Conservation (phyloP, 495 filamentous ascomycete genomes). For the Daldinia grandis region DNA sequence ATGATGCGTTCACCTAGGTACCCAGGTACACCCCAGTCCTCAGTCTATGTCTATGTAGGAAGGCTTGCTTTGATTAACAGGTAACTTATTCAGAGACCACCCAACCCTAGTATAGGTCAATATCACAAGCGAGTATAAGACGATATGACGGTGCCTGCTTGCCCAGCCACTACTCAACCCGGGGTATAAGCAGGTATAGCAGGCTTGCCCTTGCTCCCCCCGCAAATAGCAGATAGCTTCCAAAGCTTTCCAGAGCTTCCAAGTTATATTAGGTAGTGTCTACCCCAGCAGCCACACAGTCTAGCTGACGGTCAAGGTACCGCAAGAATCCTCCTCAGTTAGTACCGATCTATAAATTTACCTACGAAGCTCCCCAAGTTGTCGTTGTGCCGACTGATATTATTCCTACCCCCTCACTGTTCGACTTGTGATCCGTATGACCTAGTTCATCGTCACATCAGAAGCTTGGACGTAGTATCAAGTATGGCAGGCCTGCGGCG, state of each 20-base stretch:
- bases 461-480: slow-evolving; percentile 2
- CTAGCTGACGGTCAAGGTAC: background rate
- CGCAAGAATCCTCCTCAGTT: background rate
- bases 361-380: background rate
- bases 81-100: background rate
- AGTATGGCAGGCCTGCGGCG: slow-evolving; percentile 30
- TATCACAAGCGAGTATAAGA: background rate
- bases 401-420: background rate
- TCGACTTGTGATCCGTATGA: background rate
- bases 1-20: background rate
- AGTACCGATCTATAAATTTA: slow-evolving; percentile 2
- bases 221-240: slow-evolving; percentile 15
- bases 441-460: background rate
- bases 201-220: slow-evolving; percentile 1
- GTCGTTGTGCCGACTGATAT: background rate
- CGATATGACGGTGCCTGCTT: slow-evolving; percentile 1
- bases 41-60: no score
- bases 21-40: background rate
- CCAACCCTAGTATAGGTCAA: slow-evolving; percentile 1
- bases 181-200: slow-evolving; percentile 14
- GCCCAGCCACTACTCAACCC: slow-evolving; percentile 17
- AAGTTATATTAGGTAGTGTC: slow-evolving; percentile 2
- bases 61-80: background rate
- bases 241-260: background rate
- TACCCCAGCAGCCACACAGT: background rate